Evolutionary conservation across 2,329 filamentous ascomycete genomes (phyloP), one percentile per base, ranked within the genome.

Genomic region (Berkeleyomyces basicola): DNA sequence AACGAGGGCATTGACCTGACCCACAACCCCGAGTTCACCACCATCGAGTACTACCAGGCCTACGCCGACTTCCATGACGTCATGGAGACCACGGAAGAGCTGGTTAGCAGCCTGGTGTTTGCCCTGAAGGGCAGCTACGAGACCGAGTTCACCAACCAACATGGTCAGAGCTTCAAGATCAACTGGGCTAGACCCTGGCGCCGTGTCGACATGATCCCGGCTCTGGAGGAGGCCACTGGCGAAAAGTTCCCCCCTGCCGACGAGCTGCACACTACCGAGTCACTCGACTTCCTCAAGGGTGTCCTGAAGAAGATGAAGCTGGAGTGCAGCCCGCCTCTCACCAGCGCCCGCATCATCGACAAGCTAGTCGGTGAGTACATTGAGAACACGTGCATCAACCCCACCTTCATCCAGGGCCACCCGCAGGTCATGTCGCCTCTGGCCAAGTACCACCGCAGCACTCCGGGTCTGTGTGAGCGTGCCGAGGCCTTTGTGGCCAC

Each of bases 121-220:
- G 80, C 90, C 67, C 76, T 97, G 62, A 93, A 88, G 14, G 93
- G 92, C 65, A 81, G 86, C 60, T 92, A 93, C 75, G 81, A 84
- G 74, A 96, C 92, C 63, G 86, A 81, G 65, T 97, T 90, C 78
- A 85, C 87, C 72, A 96, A 87, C 31, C 88, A 93, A 75, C 80
- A 82, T 66, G 93, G 92, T 63, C 90, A 96, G 75, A 82, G 82
- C 64, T 91, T 92, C 75, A 82, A 90, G 65, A 87, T 99, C 69
- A 95, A 99, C 82, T 99, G 93, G 95, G 86, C 91, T 73, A 85
- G 83, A 65, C 95, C 93, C 53, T 99, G 95, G 93, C 84, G 86
- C 73, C 82, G 89, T 66, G 84, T 97, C 59, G 88, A 96, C 73
- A 99, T 99, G 92, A 96, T 99, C 64, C 73, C 59, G 70, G 88